Evolutionary conservation across 2,329 filamentous ascomycete species (phyloP), one percentile per base, ranked within the genome.

Genomic region (Amylocarpus encephaloides): DNA sequence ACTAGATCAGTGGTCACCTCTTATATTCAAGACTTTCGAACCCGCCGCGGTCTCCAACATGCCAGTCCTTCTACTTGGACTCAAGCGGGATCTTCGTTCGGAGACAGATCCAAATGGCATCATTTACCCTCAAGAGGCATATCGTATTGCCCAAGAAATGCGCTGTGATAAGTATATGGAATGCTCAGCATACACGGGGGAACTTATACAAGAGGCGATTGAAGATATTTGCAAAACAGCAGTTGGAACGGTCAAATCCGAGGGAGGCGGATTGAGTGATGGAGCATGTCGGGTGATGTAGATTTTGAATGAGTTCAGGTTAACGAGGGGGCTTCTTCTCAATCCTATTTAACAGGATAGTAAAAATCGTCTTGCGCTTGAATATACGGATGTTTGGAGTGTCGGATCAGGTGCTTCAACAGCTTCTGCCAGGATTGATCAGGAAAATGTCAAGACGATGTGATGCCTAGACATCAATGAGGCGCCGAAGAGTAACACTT

Each of bases 81-180:
- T 84, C 52, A 83, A 83, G 66, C 71, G 80, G 52, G 80, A 84
- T 58, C 64, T 82, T 47, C 70, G 64, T 44, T 78, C 75, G 2
- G 77, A 80, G 53, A 67, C 70, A 11, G 79, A 83, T 58, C 78
- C 78, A 2, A 79, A 80, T 52, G 78, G 78, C 29, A 74, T 77
- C 56, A 78, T 83, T 46, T 77, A 79, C 53, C 80, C 80, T 10
- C 75, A 83, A 53, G 80, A 83, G 64, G 80, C 72, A 1, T 79
- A 80, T 59, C 71, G 71, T 22, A 63, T 74, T 45, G 74, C 80
- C 18, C 78, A 82, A 59, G 72, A 75, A 56, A 72, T 83, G 71
- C 69, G 80, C 46, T 78, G 73, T 42, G 80, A 84, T 64, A 77
- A 76, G 55, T 84, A 83, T 59, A 74, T 82, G 63, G 80, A 84